Evolutionary conservation across 768 basidiomycete species (phyloP), one percentile per base, ranked within the genome.

Genomic region (Rhodocollybia butyracea): DNA sequence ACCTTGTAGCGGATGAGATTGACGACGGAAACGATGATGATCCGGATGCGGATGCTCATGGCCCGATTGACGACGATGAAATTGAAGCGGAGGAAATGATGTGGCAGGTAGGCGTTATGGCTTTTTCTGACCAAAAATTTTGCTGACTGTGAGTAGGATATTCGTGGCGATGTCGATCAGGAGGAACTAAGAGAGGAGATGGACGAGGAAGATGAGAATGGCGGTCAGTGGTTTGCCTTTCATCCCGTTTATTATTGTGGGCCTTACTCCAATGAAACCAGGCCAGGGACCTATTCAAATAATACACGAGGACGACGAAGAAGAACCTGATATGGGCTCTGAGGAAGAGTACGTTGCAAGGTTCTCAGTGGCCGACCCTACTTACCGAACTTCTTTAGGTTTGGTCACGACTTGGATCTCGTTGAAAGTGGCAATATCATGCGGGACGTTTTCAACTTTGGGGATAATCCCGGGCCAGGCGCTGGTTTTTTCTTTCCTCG

Each of bases 181-280:
- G 66, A 74, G 1, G 80, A 77, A 48, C 73, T 78, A 54, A 74
- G 72, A 11, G 84, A 82, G 32, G 80, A 76, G 46, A 73, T 69
- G 22, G 87, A 85, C 41, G 84, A 85, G 4, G 88, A 85, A 11
- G 82, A 85, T 4, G 84, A 81, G 7, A 77, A 77, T 36, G 82
- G 78, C 61, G 85, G 84, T 78, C 65, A 60, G 70, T 6, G 15
- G 24, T 11, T 36, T n/a, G 12, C 30, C 30, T 13, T 53, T 27
- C 26, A 12, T n/a, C n/a, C n/a, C n/a, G n/a, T n/a, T n/a, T n/a
- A n/a, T n/a, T n/a, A 19, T 24, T 12, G 22, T 21, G 34, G 8
- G 6, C 1, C 1, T 5, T 8, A 27, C 13, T 30, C 34, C 21
- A 42, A 38, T 17, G 10, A 13, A 36, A 17, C 27, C 19, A 24